Evolutionary conservation across 2,329 filamentous ascomycete genomes (phyloP).

Genomic region (Sporothrix brunneoviolacea): DNA sequence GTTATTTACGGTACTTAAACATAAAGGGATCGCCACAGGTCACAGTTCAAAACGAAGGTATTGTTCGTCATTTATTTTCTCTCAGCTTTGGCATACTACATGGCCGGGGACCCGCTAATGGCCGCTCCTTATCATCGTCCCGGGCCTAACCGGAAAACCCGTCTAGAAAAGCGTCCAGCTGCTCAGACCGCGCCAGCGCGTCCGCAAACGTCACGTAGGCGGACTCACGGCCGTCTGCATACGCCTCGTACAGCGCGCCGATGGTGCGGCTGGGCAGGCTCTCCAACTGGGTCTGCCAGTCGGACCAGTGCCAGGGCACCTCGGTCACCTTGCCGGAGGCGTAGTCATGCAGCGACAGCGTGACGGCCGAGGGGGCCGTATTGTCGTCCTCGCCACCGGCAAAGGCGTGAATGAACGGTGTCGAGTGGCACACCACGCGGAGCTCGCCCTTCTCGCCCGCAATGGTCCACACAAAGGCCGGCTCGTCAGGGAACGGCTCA

Average conservation of each 20-base stretch:
- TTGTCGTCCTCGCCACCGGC: slow-evolving; percentile 28
- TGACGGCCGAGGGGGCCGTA: slow-evolving; percentile 33
- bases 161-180: slow-evolving; percentile 30
- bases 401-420: slow-evolving; percentile 20
- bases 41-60: too few relatives aligned
- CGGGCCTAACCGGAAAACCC: neutral
- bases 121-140: too few relatives aligned
- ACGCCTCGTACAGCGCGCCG: slow-evolving; percentile 50
- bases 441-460: slow-evolving; percentile 47
- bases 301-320: slow-evolving; percentile 38
- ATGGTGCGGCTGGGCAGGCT: slow-evolving; percentile 41
- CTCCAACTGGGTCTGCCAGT: slow-evolving; percentile 30
- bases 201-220: slow-evolving; percentile 32
- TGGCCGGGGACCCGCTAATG: too few relatives aligned
- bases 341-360: slow-evolving; percentile 45
- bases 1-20: too few relatives aligned
- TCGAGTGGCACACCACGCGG: slow-evolving; percentile 28
- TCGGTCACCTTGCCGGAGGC: slow-evolving; percentile 37
- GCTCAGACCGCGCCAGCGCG: slow-evolving; percentile 40
- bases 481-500: slow-evolving; percentile 40
- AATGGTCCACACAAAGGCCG: slow-evolving; percentile 42
- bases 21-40: too few relatives aligned
- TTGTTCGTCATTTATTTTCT: too few relatives aligned
- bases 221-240: slow-evolving; percentile 29
- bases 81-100: too few relatives aligned